A percentile compares a stretch with the other conserved stretches of the same genome.
Evolutionary conservation across 2,329 filamentous ascomycete species (phyloP).

Genomic region (Pseudogymnoascus sp.): DNA sequence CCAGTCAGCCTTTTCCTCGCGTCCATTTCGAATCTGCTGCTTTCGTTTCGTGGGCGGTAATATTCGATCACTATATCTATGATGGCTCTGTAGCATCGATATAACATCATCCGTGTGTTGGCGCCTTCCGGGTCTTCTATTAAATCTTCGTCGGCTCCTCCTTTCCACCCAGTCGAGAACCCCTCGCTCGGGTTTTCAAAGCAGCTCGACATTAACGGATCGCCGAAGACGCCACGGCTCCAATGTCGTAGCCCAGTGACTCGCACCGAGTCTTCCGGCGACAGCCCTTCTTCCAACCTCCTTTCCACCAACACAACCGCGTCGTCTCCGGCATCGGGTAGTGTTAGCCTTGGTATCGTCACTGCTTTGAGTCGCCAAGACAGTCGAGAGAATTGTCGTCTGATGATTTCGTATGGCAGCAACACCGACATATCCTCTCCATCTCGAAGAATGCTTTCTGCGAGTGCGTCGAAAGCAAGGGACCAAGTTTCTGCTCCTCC

Average conservation of each 20-base stretch:
- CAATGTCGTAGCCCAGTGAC: conserved; percentile 51
- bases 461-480: conserved; percentile 48
- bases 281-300: conserved; percentile 12
- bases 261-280: conserved; percentile 23
- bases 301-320: conserved; percentile 42
- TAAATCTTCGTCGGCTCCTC: conserved; percentile 22
- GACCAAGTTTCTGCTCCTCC: conserved; percentile 43
- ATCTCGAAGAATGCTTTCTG: conserved; percentile 52
- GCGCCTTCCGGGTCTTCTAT: conserved; percentile 41
- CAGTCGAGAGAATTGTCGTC: conserved; percentile 45
- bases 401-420: conserved; percentile 50
- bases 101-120: conserved; percentile 45
- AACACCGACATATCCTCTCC: conserved; percentile 54
- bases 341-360: conserved; percentile 44
- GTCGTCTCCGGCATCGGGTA: conserved; percentile 47
- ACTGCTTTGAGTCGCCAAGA: conserved; percentile 46
- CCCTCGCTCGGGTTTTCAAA: conserved; percentile 41
- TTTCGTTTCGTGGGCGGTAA: conserved; percentile 44
- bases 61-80: conserved; percentile 48
- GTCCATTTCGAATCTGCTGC: conserved; percentile 45
- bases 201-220: conserved; percentile 47
- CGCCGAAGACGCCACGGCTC: conserved; percentile 54
- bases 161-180: conserved; percentile 41
- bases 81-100: conserved; percentile 52
- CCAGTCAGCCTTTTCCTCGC: conserved; percentile 45